phyloP scores from a whole-genome alignment of 208 protist species.

The Polymyxa betae region DNA sequence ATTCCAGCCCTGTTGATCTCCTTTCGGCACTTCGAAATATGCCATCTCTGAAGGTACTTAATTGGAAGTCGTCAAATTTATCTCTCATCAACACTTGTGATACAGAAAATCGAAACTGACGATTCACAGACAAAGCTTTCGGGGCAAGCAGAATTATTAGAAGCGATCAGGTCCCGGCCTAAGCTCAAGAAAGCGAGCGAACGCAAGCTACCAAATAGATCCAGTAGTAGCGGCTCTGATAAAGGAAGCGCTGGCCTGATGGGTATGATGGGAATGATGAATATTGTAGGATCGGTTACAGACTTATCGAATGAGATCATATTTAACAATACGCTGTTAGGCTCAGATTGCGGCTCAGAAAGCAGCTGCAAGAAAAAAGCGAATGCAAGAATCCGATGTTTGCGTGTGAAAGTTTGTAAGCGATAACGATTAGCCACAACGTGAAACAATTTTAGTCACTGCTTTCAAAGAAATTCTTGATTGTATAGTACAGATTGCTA shows the following conservation, averaged over 20 bases:
- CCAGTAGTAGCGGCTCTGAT: neutral
- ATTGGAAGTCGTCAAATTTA: neutral
- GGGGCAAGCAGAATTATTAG: slow-evolving; percentile 21
- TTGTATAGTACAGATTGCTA: too few species aligned
- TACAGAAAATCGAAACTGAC: neutral
- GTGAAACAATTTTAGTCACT: too few species aligned
- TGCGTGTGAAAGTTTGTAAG: too few species aligned
- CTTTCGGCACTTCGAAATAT: neutral
- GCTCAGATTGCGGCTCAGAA: slow-evolving; percentile 46
- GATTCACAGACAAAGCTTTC: neutral
- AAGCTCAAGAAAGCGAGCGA: slow-evolving; percentile 28
- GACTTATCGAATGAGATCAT: neutral
- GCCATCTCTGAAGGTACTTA: neutral
- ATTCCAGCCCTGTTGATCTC: neutral
- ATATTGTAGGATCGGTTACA: neutral
- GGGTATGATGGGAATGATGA: slow-evolving; percentile 50
- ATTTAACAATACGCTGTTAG: neutral
- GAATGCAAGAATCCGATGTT: neutral
- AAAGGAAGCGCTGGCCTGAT: neutral
- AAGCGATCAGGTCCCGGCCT: neutral
- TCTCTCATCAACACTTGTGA: neutral
- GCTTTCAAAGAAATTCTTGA: too few species aligned
- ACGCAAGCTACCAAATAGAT: neutral
- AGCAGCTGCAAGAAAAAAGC: slow-evolving; percentile 33
- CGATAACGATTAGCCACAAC: too few species aligned